Conservation (phyloP, 2,329 filamentous ascomycete genomes). For the Penicillium sp. region DNA sequence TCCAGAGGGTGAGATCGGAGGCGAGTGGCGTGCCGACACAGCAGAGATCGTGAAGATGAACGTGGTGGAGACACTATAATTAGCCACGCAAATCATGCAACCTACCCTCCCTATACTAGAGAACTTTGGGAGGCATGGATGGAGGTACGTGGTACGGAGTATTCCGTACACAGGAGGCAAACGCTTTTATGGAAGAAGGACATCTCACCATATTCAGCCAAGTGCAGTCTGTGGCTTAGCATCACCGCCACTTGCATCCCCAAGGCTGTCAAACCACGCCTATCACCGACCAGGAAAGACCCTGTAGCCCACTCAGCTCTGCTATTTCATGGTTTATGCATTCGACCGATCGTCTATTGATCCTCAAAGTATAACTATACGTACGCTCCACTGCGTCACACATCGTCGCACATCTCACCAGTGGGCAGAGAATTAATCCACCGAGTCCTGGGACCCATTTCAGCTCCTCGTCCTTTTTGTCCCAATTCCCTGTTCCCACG, state of each 20-base stretch:
- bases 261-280: slow-evolving; percentile 1
- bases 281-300: slow-evolving; percentile 10
- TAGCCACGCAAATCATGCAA: neutral
- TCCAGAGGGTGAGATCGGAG: neutral
- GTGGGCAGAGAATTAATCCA: slow-evolving; percentile 2
- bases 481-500: slow-evolving; percentile 4
- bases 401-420: slow-evolving; percentile 3
- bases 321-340: neutral
- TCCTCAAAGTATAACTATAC: slow-evolving; percentile 2
- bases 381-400: neutral
- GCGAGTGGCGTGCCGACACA: neutral
- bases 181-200: neutral
- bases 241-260: slow-evolving; percentile 13
- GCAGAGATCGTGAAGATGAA: neutral
- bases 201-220: slow-evolving; percentile 9
- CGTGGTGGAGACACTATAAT: neutral
- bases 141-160: neutral
- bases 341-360: slow-evolving; percentile 8
- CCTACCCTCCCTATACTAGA: neutral
- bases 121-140: neutral
- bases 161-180: neutral
- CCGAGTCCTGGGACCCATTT: slow-evolving; percentile 1
- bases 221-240: slow-evolving; percentile 18
- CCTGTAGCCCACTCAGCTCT: slow-evolving; percentile 5
- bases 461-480: neutral